Conservation (phyloP, 1,139 yeast species). For the Debaryomycetaceae sp. region DNA sequence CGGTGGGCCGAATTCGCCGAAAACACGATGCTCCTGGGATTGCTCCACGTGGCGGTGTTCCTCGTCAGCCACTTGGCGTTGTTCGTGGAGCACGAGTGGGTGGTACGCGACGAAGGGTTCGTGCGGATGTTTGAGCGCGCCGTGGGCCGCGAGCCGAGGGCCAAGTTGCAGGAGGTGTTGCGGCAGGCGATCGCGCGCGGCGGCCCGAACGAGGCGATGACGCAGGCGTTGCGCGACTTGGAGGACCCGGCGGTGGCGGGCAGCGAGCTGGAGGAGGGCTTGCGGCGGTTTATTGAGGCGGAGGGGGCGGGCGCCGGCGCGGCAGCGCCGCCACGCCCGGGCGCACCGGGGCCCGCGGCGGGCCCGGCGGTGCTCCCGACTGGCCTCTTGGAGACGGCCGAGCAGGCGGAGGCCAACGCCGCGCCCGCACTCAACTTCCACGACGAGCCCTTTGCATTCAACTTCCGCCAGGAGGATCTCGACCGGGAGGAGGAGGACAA, state of each 20-base stretch:
- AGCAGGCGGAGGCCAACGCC: no score
- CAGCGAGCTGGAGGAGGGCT: slow-evolving; percentile 7
- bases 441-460: slow-evolving; percentile 6
- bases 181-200: slow-evolving; percentile 26
- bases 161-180: slow-evolving; percentile 37
- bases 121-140: slow-evolving; percentile 48
- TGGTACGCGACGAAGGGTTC: slow-evolving; percentile 67
- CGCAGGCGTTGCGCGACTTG: slow-evolving; percentile 29
- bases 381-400: no score
- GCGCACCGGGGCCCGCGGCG: no score
- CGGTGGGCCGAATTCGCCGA: slow-evolving; percentile 20
- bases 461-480: slow-evolving; percentile 3
- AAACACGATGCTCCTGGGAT: slow-evolving; percentile 40
- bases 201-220: slow-evolving; percentile 24
- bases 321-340: no score
- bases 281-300: slow-evolving; percentile 8
- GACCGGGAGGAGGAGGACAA: no score
- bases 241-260: slow-evolving; percentile 13
- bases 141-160: slow-evolving; percentile 55
- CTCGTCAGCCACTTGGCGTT: slow-evolving; percentile 43
- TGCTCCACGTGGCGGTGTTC: slow-evolving; percentile 32
- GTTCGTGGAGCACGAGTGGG: slow-evolving; percentile 65
- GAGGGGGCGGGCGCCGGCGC: no score
- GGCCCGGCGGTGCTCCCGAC: no score
- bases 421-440: not conserved